Conservation (phyloP, 2,329 filamentous ascomycete species). For the Xylaria sp. region DNA sequence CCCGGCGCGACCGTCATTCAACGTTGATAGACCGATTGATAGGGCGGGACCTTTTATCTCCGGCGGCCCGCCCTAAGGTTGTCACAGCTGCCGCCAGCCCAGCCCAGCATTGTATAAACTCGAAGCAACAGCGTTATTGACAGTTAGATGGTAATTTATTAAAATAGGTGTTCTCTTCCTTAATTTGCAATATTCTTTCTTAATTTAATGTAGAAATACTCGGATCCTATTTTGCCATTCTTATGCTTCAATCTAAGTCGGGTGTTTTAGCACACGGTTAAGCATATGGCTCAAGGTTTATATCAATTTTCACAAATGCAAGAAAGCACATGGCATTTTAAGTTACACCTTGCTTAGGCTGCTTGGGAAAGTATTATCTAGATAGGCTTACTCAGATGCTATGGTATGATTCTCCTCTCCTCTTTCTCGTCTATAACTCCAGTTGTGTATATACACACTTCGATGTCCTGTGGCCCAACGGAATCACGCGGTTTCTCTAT, state of each 20-base stretch:
- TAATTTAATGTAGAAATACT: not conserved
- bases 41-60: slow-evolving; percentile 14
- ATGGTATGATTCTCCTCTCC: not conserved
- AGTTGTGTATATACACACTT: not conserved
- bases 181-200: too few species aligned
- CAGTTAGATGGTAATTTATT: too few species aligned
- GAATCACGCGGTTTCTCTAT: not conserved
- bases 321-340: too few species aligned
- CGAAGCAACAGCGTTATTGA: too few species aligned
- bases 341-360: not conserved
- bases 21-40: slow-evolving; percentile 19
- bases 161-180: too few species aligned
- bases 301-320: too few species aligned
- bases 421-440: not conserved
- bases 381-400: too few species aligned
- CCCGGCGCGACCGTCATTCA: slow-evolving; percentile 38
- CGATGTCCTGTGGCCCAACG: not conserved
- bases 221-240: not conserved
- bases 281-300: too few species aligned
- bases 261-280: too few species aligned
- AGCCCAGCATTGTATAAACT: too few species aligned
- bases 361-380: not conserved
- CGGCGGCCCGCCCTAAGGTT: slow-evolving; percentile 15
- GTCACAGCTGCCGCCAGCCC: slow-evolving; percentile 15
- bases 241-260: too few species aligned